phyloP scores from a whole-genome alignment of 352 stramenopile genomes.

The Pythium phragmiticola region DNA sequence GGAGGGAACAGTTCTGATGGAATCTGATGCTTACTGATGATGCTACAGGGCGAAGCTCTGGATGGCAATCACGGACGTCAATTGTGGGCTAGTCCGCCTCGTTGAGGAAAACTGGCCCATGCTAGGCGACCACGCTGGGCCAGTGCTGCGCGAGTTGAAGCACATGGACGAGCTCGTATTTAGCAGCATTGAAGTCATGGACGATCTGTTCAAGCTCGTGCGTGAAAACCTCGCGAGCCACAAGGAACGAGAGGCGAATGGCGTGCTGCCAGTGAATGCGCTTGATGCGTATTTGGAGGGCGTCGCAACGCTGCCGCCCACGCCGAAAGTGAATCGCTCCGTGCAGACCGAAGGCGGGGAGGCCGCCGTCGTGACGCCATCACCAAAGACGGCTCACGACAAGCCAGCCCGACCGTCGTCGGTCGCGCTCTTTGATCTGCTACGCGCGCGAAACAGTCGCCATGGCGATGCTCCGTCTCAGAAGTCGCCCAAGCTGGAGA shows the following conservation, averaged over 20 bases:
- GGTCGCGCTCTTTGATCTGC: slow-evolving; percentile 13
- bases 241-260: not conserved
- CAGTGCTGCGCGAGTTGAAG: slow-evolving; percentile 2
- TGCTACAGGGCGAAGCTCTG: slow-evolving; percentile 1
- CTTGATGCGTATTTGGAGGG: slow-evolving; percentile 19
- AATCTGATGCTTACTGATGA: not conserved
- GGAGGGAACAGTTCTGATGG: not conserved
- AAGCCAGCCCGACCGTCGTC: not conserved
- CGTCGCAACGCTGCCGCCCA: not conserved
- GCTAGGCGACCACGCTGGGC: not conserved
- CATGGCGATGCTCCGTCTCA: not conserved
- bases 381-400: not conserved
- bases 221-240: not conserved
- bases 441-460: slow-evolving; percentile 1
- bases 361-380: not conserved
- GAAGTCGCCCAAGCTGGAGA: slow-evolving; percentile 3
- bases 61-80: slow-evolving; percentile 10
- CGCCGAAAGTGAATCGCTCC: not conserved
- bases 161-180: slow-evolving; percentile 18
- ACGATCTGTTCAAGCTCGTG: slow-evolving; percentile 13
- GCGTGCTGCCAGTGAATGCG: slow-evolving; percentile 5
- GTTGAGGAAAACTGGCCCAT: not conserved
- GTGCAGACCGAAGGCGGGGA: slow-evolving; percentile 3
- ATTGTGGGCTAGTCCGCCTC: not conserved
- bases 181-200: slow-evolving; percentile 11